Base-by-base conservation (phyloP, 176 grass and related monocot genomes). In the Saccharum officinarum region DNA sequence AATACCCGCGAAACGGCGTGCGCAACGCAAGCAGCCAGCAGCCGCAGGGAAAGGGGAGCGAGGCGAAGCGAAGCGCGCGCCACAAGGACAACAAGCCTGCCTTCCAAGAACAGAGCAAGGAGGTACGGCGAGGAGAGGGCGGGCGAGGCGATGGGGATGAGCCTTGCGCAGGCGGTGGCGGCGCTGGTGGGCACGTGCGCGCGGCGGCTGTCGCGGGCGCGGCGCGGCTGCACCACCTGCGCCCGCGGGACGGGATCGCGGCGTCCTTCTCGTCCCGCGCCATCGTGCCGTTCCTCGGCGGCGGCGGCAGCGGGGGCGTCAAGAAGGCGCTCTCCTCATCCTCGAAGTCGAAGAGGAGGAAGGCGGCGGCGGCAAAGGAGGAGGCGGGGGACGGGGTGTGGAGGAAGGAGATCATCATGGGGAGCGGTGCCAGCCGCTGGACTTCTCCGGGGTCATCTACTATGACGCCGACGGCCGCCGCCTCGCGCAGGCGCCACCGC, bases 361-460 rank as follows among this genome's bases (percentile, higher is more conserved):
- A 14, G 82, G 22, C 18, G 36, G 16, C 22, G 12, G 3, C 13
- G 41, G 44, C 1, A 25, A 16, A 17, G 70, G 65, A 18, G 20
- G 59, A 46, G 61, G 69, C 22, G 11, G 12, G 65, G n/a, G 86
- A 82, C 40, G 92, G 73, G 65, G 25, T 96, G 72, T 96, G 94
- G 94, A 71, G 63, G 87, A 96, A 85, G 91, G 85, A 85, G 82
- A 96, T 96, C 62, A 41, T 98, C 20, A 93, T 95, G 93, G 95
- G 66, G 93, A 92, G 85, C 88, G 90, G 33, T 95, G 95, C 83
- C 89, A 89, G 75, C 95, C 93, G 20, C 88, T 95, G 54, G 72
- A 93, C 6, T 99, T 96, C 93, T 92, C 93, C 78, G 97, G 93
- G 5, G 91, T 90, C 65, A 99, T 99, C 80, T 88, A 92, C 80